A percentile compares a stretch with the other conserved stretches of the same genome.
Conservation (phyloP, 192 early-diverging fungal genomes). For the Funneliformis geosporum region DNA sequence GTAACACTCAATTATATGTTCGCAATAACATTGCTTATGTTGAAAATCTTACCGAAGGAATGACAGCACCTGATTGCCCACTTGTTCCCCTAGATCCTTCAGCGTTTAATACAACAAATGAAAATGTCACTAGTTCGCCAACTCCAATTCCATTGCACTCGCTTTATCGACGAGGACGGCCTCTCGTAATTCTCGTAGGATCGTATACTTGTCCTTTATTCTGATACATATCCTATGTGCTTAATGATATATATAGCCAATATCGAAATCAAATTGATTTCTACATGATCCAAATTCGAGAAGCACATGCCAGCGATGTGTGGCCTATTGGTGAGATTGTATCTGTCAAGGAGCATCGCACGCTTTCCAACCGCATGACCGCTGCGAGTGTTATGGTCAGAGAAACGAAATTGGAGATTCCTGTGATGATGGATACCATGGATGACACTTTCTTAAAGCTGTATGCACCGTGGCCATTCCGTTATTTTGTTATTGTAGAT, state of each 20-base stretch:
- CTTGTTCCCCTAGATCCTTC: background rate
- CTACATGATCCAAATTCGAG: slow-evolving; percentile 26
- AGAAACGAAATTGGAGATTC: background rate
- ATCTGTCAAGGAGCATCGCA: background rate
- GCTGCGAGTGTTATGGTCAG: background rate
- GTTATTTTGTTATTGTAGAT: slow-evolving; percentile 8
- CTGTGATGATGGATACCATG: slow-evolving; percentile 8
- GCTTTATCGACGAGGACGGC: slow-evolving; percentile 15
- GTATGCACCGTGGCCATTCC: slow-evolving; percentile 18
- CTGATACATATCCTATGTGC: slow-evolving; percentile 24
- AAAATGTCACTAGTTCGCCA: background rate
- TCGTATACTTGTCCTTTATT: slow-evolving; percentile 28
- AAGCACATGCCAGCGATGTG: slow-evolving; percentile 25
- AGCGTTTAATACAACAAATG: no score
- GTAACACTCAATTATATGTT: slow-evolving; percentile 10
- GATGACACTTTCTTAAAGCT: slow-evolving; percentile 17
- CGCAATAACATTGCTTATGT: background rate
- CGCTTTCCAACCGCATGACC: background rate
- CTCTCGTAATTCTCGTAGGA: slow-evolving; percentile 22
- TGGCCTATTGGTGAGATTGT: slow-evolving; percentile 22
- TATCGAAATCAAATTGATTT: slow-evolving; percentile 1
- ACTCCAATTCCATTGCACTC: background rate
- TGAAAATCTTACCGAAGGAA: background rate
- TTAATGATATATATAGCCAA: slow-evolving; percentile 16
- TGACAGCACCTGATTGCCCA: background rate